Evolutionary conservation across 1,284 basidiomycete species (phyloP), one percentile per base, ranked within the genome.

Genomic region (Cryptococcus sp.): DNA sequence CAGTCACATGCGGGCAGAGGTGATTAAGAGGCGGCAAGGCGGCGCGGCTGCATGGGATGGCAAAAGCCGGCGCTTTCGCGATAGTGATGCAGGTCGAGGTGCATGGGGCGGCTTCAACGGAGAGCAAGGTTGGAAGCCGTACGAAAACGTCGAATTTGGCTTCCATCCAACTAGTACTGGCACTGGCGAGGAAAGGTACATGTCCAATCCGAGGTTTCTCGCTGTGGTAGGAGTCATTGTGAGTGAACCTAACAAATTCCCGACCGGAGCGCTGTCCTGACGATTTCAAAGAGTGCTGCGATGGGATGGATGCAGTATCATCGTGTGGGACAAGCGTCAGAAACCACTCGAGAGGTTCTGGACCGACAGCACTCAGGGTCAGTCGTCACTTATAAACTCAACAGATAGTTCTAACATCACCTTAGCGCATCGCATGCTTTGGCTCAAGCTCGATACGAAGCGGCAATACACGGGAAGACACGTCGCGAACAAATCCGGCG

Each of bases 371-470:
- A 78, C 60, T 38, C 71, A 17, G 66, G 67, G 77, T 78, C 56
- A 67, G 76, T 70, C 4, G 6, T n/a, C 8, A 42, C 31, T 39
- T 41, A 13, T 17, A 41, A 38, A 19, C 5, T 17, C 22, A 20
- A 23, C 11, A 19, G 20, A 19, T 20, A 15, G 41, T 38, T 35
- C 39, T 49, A n/a, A 48, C 39, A 16, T 60, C 16, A 53, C 40
- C 15, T 25, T 48, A 78, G 77, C 45, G 78, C 78, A 1, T 77
- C 78, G 2, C 68, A 74, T 41, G 72, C 76, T 1, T 59, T 78
- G 1, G 77, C 74, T 0, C 69, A 73, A 50, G 78, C 78, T 1
- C 60, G 73, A 20, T 60, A 66, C 27, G 78, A 79, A 58, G 78
- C 78, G 3, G 68, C 68, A 7, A 52, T 71, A 19, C 68, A 73